Evolutionary conservation across 805 yeast genomes (phyloP).

Genomic region (Saturnispora diversa): DNA sequence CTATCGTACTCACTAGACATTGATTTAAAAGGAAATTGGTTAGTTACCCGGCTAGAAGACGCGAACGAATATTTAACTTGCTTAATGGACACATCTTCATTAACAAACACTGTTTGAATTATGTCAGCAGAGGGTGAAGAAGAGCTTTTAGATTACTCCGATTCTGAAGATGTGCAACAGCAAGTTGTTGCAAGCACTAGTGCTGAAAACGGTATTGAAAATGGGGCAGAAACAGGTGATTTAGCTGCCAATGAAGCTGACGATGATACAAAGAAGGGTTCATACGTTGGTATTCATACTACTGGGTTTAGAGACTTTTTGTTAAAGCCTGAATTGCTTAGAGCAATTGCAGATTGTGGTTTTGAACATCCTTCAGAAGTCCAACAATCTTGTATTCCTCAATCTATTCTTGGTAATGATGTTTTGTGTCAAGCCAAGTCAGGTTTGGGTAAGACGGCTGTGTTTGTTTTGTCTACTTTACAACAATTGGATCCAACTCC

Average conservation of each 20-base stretch:
- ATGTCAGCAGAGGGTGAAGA: slow-evolving; percentile 98
- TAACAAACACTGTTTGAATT: background rate
- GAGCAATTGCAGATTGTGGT: slow-evolving; percentile 99
- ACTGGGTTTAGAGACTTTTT: slow-evolving; percentile 97
- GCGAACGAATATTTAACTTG: background rate
- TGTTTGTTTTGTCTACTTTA: slow-evolving; percentile 87
- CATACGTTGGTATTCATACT: slow-evolving; percentile 96
- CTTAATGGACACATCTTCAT: background rate
- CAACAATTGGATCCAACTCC: slow-evolving; percentile 97
- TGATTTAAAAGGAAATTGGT: background rate
- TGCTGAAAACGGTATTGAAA: slow-evolving; percentile 22
- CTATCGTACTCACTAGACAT: slow-evolving; percentile 68
- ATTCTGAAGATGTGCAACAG: slow-evolving; percentile 82
- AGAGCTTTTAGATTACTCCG: slow-evolving; percentile 98
- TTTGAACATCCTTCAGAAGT: slow-evolving; percentile 99
- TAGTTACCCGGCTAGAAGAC: slow-evolving; percentile 1
- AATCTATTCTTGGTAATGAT: slow-evolving; percentile 94
- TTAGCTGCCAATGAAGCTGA: slow-evolving; percentile 18
- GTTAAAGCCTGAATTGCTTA: slow-evolving; percentile 89
- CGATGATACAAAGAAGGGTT: slow-evolving; percentile 82
- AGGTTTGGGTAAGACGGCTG: slow-evolving; percentile 99
- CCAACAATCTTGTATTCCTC: slow-evolving; percentile 97
- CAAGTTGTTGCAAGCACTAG: slow-evolving; percentile 36
- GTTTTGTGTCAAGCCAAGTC: slow-evolving; percentile 99
- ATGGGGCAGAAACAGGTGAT: slow-evolving; percentile 28